Conservation (phyloP, 2,329 filamentous ascomycete genomes). For the Sordariomycetes sp. region DNA sequence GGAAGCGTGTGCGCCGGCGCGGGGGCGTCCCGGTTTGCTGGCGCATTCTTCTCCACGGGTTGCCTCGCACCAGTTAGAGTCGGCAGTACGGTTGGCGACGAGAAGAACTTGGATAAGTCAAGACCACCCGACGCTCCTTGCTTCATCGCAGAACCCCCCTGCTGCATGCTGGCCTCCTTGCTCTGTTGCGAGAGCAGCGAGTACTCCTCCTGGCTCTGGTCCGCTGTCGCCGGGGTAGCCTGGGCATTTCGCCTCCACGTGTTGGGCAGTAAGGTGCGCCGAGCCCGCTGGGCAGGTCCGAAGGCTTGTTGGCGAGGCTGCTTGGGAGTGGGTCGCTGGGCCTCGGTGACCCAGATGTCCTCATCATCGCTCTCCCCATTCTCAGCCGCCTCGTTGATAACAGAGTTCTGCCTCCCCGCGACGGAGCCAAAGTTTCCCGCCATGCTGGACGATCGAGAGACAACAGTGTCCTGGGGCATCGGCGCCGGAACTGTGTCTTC, state of each 20-base stretch:
- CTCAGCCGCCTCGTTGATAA: not conserved
- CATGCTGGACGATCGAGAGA: slow-evolving; percentile 6
- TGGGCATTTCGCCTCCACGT: not conserved
- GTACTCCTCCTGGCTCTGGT: slow-evolving; percentile 23
- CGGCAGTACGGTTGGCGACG: slow-evolving; percentile 36
- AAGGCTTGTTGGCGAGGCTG: not conserved
- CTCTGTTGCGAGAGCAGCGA: slow-evolving; percentile 26
- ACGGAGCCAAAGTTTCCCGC: slow-evolving; percentile 5
- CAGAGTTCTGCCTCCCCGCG: slow-evolving; percentile 1
- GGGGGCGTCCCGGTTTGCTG: not conserved
- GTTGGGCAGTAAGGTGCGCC: slow-evolving; percentile 1
- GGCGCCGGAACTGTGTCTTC: slow-evolving; percentile 7
- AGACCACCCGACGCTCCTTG: slow-evolving; percentile 21
- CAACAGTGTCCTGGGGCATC: not conserved
- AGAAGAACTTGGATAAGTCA: slow-evolving; percentile 46
- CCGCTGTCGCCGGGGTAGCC: not conserved
- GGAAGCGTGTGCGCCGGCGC: slow-evolving; percentile 7
- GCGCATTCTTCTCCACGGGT: not conserved
- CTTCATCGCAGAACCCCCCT: slow-evolving; percentile 9
- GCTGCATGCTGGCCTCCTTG: slow-evolving; percentile 10
- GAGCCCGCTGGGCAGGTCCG: not conserved
- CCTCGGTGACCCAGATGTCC: slow-evolving; percentile 49
- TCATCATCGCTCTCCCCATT: slow-evolving; percentile 9
- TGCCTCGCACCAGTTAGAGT: slow-evolving; percentile 6
- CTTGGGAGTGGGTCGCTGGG: slow-evolving; percentile 31